phyloP scores from a whole-genome alignment of 371 early-diverging fungal species.

The Fennellomyces sp. region DNA sequence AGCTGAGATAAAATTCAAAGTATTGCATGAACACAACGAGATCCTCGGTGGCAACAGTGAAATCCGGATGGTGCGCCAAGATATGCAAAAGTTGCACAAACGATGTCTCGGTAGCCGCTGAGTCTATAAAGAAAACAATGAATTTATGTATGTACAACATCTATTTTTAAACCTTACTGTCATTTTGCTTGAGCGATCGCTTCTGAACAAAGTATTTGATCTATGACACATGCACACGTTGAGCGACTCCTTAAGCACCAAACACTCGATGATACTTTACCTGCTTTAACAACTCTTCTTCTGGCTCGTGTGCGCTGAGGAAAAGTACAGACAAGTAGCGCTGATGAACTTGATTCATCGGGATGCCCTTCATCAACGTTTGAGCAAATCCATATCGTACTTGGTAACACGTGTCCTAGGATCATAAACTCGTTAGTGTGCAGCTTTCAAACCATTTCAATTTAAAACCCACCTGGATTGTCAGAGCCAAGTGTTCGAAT shows the following conservation, averaged over 20 bases:
- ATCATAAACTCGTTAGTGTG: neutral
- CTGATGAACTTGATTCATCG: conserved; percentile 58
- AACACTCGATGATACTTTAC: conserved; percentile 10
- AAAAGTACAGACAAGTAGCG: conserved; percentile 75
- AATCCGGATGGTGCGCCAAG: conserved; percentile 93
- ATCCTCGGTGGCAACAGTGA: conserved; percentile 58
- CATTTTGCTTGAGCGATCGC: conserved; percentile 15
- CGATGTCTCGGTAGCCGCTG: conserved; percentile 60
- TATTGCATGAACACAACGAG: conserved; percentile 61
- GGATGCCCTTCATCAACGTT: conserved; percentile 73
- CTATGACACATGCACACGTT: neutral
- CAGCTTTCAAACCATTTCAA: neutral
- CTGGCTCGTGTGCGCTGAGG: conserved; percentile 89
- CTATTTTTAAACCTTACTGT: neutral
- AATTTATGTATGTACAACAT: neutral
- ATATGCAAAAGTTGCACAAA: conserved; percentile 75
- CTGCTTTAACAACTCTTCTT: conserved; percentile 57
- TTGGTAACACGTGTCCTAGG: conserved; percentile 78
- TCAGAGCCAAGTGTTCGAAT: conserved; percentile 60
- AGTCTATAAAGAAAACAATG: conserved; percentile 10
- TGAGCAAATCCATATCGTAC: conserved; percentile 80
- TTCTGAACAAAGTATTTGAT: conserved; percentile 39
- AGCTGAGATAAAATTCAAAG: conserved; percentile 82
- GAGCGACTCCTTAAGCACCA: no score
- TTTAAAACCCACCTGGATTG: conserved; percentile 50